phyloP scores from a whole-genome alignment of 495 filamentous ascomycete species.

The Pyronema domesticum region DNA sequence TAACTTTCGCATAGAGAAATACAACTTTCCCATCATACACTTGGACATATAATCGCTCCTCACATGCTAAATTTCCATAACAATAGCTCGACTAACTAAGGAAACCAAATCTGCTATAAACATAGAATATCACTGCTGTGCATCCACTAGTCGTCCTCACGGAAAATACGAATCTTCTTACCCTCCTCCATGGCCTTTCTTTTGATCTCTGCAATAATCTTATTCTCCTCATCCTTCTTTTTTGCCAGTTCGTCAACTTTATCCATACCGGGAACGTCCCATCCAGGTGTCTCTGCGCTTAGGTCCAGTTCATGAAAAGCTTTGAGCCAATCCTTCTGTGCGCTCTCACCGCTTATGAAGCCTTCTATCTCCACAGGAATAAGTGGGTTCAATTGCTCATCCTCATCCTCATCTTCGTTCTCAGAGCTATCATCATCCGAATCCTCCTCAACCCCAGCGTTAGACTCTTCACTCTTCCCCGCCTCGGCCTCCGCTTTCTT shows the following conservation, averaged over 20 bases:
- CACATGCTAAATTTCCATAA: not conserved
- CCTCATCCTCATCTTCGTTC: slow-evolving; percentile 8
- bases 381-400: slow-evolving; percentile 15
- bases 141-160: too few species aligned
- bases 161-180: not conserved
- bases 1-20: too few species aligned
- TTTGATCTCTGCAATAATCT: not conserved
- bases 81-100: not conserved
- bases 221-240: slow-evolving; percentile 1
- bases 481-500: too few species aligned
- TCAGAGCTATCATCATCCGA: slow-evolving; percentile 9
- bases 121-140: too few species aligned
- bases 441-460: not conserved
- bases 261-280: slow-evolving; percentile 8
- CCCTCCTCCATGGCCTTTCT: not conserved
- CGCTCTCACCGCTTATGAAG: slow-evolving; percentile 6
- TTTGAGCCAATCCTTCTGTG: slow-evolving; percentile 12
- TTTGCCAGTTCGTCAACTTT: not conserved
- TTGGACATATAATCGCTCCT: not conserved
- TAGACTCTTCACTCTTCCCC: not conserved
- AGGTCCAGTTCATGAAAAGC: slow-evolving; percentile 10
- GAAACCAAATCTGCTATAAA: not conserved
- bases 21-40: too few species aligned
- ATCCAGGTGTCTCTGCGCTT: slow-evolving; percentile 1
- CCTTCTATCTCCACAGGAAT: slow-evolving; percentile 16